Evolutionary conservation across 2,329 filamentous ascomycete species (phyloP), one percentile per base, ranked within the genome.

Genomic region (Xenosphaeropsis pyriputrescens): DNA sequence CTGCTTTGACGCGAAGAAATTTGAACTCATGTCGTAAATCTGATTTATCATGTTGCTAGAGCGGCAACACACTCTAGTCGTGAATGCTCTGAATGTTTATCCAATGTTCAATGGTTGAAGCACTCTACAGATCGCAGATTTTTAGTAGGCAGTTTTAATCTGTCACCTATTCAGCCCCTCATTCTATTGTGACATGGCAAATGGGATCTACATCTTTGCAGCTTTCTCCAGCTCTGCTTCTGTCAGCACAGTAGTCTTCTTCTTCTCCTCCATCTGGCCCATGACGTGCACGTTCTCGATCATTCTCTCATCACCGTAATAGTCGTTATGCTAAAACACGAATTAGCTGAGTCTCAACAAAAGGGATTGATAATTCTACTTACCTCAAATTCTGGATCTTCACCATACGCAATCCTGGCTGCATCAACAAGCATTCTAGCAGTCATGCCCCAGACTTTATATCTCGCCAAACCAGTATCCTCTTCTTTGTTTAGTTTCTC

Each of bases 361-460:
- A 74, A 73, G n/a, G 16, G 14, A 29, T 9, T 11, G 13, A 22
- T 6, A 14, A 42, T 26, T 26, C 50, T n/a, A n/a, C n/a, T 14
- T 45, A 52, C 53, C 62, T 93, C 85, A 56, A 94, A 93, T 54
- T 85, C 80, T 4, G 89, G 89, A 53, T 84, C 75, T 59, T 81
- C 71, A 2, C 62, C 79, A 55, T 91, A 96, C 15, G 88, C 89
- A 14, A 93, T 69, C 44, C 84, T 68, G 26, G 89, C 88, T 4
- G 82, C 80, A 59, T 96, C 89, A 5, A 95, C 84, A 39, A 95
- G 57, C 39, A 96, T 89, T 37, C 85, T 67, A 2, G 85, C 89
- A 38, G 89, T 96, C 85, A 96, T 89, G 13, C 89, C 89, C 72
- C 88, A 95, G 4, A 96, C 86, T 47, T 82, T 77, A 59, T 91